A percentile compares a stretch with the other conserved stretches of the same genome.
phyloP scores from a whole-genome alignment of 2,329 filamentous ascomycete species.

The Talaromyces sp. region DNA sequence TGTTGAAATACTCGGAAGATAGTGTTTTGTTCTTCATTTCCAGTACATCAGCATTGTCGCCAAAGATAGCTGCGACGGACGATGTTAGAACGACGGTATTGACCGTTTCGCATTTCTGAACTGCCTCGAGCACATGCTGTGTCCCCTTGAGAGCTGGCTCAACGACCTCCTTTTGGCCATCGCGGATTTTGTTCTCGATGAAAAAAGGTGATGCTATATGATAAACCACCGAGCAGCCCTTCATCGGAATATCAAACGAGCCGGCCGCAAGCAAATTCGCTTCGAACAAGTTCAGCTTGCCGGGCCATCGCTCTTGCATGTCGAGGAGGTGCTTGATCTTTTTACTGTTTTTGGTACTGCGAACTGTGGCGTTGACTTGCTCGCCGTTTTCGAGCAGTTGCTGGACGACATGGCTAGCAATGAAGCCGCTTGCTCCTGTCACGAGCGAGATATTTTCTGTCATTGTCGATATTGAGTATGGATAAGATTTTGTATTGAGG shows the following conservation, averaged over 20 bases:
- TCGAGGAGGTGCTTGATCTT: conserved; percentile 16
- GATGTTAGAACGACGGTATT: conserved; percentile 23
- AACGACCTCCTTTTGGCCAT: conserved; percentile 20
- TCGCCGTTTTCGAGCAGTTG: conserved; percentile 14
- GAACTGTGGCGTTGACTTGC: conserved; percentile 13
- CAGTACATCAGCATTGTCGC: conserved; percentile 20
- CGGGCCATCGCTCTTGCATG: conserved; percentile 14
- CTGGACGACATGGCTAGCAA: conserved; percentile 15
- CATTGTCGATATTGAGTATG: not conserved
- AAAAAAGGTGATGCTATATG: conserved; percentile 33
- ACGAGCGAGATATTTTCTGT: conserved; percentile 10
- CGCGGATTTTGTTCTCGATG: conserved; percentile 18
- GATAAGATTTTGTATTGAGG: not conserved
- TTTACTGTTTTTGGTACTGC: conserved; percentile 11
- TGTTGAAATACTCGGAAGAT: conserved; percentile 19
- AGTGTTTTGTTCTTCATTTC: conserved; percentile 15
- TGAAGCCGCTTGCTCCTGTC: conserved; percentile 17
- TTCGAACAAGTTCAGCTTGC: conserved; percentile 19
- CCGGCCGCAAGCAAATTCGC: conserved; percentile 23
- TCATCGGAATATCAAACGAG: conserved; percentile 24
- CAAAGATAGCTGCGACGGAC: conserved; percentile 19
- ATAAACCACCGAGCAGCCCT: conserved; percentile 25
- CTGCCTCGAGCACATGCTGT: conserved; percentile 20
- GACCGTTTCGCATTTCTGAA: conserved; percentile 17
- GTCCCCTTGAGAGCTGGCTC: conserved; percentile 22